Base-by-base conservation (phyloP, 495 filamentous ascomycete species). In the Sphaerosporella brunnea region DNA sequence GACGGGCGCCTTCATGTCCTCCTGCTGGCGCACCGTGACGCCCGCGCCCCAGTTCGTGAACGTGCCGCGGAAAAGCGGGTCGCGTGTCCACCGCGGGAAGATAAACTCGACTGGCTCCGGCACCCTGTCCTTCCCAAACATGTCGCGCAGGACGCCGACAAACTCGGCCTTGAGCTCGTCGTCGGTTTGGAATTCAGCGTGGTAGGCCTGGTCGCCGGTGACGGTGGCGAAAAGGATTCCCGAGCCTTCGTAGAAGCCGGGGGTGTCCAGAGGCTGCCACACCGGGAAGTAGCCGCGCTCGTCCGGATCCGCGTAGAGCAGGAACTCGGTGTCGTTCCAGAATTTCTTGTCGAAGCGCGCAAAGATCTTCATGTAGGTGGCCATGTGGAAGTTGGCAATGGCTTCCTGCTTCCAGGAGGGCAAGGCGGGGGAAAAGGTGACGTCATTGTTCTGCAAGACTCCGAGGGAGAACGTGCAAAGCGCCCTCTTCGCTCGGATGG, bases 301-400 rank as follows among this genome's bases (percentile, higher is more conserved):
- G 10, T 62, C 64, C 0, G 76, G 70, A 42, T 73, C 71, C 9
- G 81, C 80, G 56, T 84, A 84, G 10, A 86, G 71, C 56, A 78
- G 74, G 64, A 73, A 83, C 55, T 84, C 55, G 2, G 73, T 76
- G 19, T 75, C 55, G 38, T 78, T 72, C 80, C 81, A 86, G 64
- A 82, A 86, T 4, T 74, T 73, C 28, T 19, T 11, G 13, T 7
- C 13, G 61, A 84, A 86, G 47, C 80, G 79, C 10, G 83, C 61
- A 67, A 84, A 84, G 51, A 84, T 76, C 55, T 84, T 84, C 47
- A 78, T 84, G 65, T 84, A 86, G 1, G 76, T 84, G 20, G 73
- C 79, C 73, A 86, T 81, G 49, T 69, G 68, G 61, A 81, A 81
- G 36, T 70, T 73, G 4, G 73, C 69, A 52, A 83, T 78, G 5